A percentile compares a stretch with the other conserved stretches of the same genome.
Conservation (phyloP, 2,329 filamentous ascomycete species). For the Trichoderma cornu-damae region DNA sequence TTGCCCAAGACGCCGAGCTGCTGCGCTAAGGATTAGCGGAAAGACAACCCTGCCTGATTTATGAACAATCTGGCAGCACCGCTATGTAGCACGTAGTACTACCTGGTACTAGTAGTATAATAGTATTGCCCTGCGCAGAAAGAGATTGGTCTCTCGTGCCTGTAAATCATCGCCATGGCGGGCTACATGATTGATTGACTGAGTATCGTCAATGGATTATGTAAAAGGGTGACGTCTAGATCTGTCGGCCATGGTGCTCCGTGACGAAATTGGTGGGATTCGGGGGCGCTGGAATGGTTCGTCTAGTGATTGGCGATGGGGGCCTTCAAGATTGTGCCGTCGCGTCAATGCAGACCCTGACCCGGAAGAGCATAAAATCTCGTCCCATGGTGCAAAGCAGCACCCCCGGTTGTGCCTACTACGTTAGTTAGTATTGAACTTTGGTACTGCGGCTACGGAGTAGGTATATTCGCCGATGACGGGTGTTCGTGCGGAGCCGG, state of each 20-base stretch:
- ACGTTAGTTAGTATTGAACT: not conserved
- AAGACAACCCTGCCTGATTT: not conserved
- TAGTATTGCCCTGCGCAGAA: not conserved
- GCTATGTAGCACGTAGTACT: too few relatives aligned
- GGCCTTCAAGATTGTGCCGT: not conserved
- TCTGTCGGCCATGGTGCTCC: not conserved
- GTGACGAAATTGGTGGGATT: conserved; percentile 8
- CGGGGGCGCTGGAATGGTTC: conserved; percentile 4
- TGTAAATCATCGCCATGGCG: not conserved
- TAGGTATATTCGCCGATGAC: not conserved
- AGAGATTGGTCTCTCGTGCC: not conserved
- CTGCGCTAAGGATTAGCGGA: conserved; percentile 4
- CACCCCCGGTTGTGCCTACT: not conserved
- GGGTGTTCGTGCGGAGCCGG: not conserved
- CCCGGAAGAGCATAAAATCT: not conserved
- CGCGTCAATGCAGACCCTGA: conserved; percentile 3
- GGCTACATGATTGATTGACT: not conserved
- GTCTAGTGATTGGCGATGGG: not conserved
- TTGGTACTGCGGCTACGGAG: too few relatives aligned
- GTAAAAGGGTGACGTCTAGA: conserved; percentile 8
- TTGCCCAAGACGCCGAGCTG: not conserved
- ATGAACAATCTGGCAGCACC: not conserved
- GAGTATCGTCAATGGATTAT: not conserved
- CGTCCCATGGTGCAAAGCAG: not conserved
- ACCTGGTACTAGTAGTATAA: too few relatives aligned